phyloP scores from a whole-genome alignment of 176 grass and related monocot species.

The Carex littledalei region DNA sequence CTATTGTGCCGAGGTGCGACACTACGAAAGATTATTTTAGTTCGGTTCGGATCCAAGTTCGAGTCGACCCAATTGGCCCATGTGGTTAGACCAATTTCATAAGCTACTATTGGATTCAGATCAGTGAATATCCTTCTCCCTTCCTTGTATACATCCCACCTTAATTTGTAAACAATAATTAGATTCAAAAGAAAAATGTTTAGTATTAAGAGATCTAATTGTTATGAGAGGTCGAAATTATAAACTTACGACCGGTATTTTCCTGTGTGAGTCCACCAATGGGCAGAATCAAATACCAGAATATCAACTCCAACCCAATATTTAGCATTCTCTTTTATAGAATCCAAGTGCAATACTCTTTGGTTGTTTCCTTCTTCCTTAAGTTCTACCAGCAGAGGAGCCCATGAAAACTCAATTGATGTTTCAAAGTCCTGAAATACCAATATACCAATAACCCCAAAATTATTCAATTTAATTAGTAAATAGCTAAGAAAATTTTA shows the following conservation, averaged over 20 bases:
- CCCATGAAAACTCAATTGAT: conserved; percentile 42
- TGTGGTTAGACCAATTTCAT: conserved; percentile 43
- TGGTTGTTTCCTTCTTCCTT: conserved; percentile 27
- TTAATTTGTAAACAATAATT: background rate
- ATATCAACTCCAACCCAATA: conserved; percentile 41
- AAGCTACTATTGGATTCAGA: conserved; percentile 42
- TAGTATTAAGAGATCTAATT: background rate
- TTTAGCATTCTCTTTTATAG: conserved; percentile 38
- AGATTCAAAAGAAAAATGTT: background rate
- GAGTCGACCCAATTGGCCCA: conserved; percentile 42
- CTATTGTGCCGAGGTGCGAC: conserved; percentile 37
- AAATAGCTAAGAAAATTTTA: background rate
- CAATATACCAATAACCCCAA: background rate
- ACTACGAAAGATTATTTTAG: conserved; percentile 35
- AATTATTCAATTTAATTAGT: background rate
- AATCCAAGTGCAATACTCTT: conserved; percentile 34
- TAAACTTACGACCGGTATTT: conserved; percentile 41
- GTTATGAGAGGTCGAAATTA: background rate
- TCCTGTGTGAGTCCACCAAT: conserved; percentile 49
- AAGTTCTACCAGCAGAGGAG: conserved; percentile 38
- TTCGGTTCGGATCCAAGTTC: conserved; percentile 35
- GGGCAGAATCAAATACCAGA: conserved; percentile 45
- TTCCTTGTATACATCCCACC: conserved; percentile 39
- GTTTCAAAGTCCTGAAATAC: conserved; percentile 35
- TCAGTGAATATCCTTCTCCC: conserved; percentile 28